phyloP scores from a whole-genome alignment of 169 alveolate genomes.

The Cryptosporidium sp. region DNA sequence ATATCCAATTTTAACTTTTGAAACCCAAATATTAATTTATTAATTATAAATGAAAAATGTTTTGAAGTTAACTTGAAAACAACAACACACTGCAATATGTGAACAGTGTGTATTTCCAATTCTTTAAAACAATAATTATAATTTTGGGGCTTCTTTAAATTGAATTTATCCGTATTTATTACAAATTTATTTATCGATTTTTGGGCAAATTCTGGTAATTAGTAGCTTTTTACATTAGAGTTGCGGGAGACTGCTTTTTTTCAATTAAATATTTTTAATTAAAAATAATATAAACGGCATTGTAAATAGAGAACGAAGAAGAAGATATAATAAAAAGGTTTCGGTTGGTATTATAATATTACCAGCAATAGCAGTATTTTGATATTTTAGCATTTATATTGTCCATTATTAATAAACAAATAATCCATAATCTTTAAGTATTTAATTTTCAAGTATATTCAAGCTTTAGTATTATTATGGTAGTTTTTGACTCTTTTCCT shows the following conservation, averaged over 20 bases:
- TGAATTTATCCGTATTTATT: background rate
- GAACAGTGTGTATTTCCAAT: background rate
- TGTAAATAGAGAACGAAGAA: background rate
- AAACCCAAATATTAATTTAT: background rate
- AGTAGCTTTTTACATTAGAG: slow-evolving; percentile 3
- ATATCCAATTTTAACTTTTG: background rate
- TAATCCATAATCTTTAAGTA: background rate
- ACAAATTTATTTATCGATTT: background rate
- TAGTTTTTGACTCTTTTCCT: slow-evolving; percentile 23
- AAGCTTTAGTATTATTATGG: slow-evolving; percentile 1
- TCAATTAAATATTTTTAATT: background rate
- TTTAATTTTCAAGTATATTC: background rate
- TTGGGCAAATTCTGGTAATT: background rate
- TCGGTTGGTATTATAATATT: background rate
- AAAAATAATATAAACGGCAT: background rate
- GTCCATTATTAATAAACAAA: background rate
- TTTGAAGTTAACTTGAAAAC: background rate
- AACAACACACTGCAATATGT: background rate
- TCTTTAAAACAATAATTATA: too few relatives aligned
- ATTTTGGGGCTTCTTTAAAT: background rate
- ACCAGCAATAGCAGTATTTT: background rate
- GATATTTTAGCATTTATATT: background rate
- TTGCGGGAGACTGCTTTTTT: slow-evolving; percentile 69
- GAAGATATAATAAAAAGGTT: background rate
- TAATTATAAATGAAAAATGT: background rate